phyloP scores from a whole-genome alignment of 2,329 filamentous ascomycete species.

The Bipolaris victoriae region DNA sequence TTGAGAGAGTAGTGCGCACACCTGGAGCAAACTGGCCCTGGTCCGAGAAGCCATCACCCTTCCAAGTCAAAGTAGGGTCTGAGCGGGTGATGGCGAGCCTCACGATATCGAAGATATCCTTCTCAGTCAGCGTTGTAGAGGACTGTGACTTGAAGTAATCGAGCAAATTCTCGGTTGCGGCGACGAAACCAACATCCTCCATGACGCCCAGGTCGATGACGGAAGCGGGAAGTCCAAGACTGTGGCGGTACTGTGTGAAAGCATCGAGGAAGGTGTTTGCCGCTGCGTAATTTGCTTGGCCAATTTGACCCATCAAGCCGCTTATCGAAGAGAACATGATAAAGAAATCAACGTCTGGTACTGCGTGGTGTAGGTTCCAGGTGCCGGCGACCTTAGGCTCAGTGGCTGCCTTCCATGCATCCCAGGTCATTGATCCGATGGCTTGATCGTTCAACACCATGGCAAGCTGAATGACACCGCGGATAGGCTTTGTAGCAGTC shows the following conservation, averaged over 20 bases:
- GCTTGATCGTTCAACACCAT: conserved; percentile 15
- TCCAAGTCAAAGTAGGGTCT: neutral
- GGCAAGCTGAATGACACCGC: conserved; percentile 22
- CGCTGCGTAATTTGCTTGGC: neutral
- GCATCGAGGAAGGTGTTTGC: neutral
- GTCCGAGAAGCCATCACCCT: neutral
- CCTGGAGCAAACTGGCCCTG: neutral
- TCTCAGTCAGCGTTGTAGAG: neutral
- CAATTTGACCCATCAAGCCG: neutral
- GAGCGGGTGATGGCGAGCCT: neutral
- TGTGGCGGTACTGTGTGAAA: too few species aligned
- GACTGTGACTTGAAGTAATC: neutral
- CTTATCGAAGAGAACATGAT: neutral
- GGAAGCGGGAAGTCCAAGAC: conserved; percentile 3
- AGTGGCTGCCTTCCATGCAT: too few species aligned
- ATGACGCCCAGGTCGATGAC: conserved; percentile 60
- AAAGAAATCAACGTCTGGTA: neutral
- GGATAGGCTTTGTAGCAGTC: conserved; percentile 8
- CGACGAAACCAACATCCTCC: conserved; percentile 46
- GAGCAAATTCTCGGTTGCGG: neutral
- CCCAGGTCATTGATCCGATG: too few species aligned
- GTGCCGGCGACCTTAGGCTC: too few species aligned
- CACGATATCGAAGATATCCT: neutral
- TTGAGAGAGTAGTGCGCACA: neutral
- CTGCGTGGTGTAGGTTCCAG: too few species aligned